Percentiles rank a stretch among this genome's conserved stretches.
Evolutionary conservation across 371 early-diverging fungal genomes (phyloP).

Genomic region (Rhizopus stolonifer): DNA sequence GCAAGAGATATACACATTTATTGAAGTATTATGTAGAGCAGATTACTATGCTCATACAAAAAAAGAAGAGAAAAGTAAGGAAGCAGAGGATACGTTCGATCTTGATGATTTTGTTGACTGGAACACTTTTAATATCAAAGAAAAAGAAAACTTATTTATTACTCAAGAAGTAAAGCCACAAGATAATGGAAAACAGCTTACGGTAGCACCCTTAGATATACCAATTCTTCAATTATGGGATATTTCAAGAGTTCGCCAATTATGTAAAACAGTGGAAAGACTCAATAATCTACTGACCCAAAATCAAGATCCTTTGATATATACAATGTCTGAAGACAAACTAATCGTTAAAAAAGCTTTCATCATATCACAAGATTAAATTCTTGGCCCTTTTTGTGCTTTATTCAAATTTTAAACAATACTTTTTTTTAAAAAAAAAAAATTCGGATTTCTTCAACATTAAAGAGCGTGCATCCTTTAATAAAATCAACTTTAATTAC

Average conservation of each 20-base stretch:
- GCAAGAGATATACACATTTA: constrained; percentile 21
- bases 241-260: background rate
- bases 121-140: constrained; percentile 3
- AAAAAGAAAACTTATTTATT: background rate
- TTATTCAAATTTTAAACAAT: too few relatives aligned
- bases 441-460: too few relatives aligned
- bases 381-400: too few relatives aligned
- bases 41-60: constrained; percentile 8
- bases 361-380: background rate
- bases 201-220: background rate
- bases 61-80: background rate
- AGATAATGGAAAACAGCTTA: background rate
- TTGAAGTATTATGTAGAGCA: constrained; percentile 23
- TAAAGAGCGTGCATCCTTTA: too few relatives aligned
- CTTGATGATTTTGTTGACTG: background rate
- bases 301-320: background rate
- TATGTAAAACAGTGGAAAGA: background rate
- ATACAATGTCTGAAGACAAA: background rate
- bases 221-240: background rate
- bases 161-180: background rate
- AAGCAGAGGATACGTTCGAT: background rate
- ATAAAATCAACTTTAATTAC: too few relatives aligned
- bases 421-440: too few relatives aligned
- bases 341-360: background rate
- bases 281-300: background rate